Conservation (phyloP, 768 basidiomycete species). For the Hysterangium stoloniferum region DNA sequence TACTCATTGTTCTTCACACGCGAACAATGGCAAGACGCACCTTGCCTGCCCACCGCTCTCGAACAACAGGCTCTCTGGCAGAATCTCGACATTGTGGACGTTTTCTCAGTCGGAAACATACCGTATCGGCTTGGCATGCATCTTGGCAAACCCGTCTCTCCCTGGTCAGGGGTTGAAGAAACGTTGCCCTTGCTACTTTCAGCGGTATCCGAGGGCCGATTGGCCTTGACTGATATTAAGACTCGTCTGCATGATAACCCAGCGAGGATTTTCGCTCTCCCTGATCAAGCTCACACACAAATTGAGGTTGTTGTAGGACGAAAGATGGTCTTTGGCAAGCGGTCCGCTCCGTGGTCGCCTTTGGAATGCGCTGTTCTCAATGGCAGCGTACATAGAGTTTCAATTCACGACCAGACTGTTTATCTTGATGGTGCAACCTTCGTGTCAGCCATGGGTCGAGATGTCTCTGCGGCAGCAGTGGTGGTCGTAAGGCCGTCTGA, state of each 20-base stretch:
- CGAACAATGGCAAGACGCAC: conserved; percentile 61
- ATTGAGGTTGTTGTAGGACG: conserved; percentile 92
- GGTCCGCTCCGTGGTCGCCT: conserved; percentile 71
- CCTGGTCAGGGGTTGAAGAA: conserved; percentile 80
- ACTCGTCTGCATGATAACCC: conserved; percentile 89
- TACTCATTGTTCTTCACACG: conserved; percentile 84
- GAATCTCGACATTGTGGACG: conserved; percentile 77
- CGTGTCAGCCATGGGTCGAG: conserved; percentile 52
- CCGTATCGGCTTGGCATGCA: conserved; percentile 71
- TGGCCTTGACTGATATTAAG: conserved; percentile 78
- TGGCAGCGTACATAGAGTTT: conserved; percentile 83
- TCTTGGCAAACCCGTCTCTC: conserved; percentile 48
- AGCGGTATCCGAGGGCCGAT: conserved; percentile 70
- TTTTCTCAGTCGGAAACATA: conserved; percentile 80
- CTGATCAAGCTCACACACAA: conserved; percentile 78
- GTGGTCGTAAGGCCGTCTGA: conserved; percentile 31
- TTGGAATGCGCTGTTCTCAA: conserved; percentile 52
- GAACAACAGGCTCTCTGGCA: conserved; percentile 85
- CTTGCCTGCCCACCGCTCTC: conserved; percentile 57
- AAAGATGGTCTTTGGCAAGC: conserved; percentile 45
- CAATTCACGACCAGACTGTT: conserved; percentile 81
- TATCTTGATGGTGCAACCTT: conserved; percentile 80
- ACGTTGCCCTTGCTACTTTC: conserved; percentile 80
- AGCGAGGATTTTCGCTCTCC: conserved; percentile 80
- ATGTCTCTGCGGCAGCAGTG: conserved; percentile 58